Evolutionary conservation across 2,329 filamentous ascomycete genomes (phyloP).

Genomic region (Nakataea oryzae): DNA sequence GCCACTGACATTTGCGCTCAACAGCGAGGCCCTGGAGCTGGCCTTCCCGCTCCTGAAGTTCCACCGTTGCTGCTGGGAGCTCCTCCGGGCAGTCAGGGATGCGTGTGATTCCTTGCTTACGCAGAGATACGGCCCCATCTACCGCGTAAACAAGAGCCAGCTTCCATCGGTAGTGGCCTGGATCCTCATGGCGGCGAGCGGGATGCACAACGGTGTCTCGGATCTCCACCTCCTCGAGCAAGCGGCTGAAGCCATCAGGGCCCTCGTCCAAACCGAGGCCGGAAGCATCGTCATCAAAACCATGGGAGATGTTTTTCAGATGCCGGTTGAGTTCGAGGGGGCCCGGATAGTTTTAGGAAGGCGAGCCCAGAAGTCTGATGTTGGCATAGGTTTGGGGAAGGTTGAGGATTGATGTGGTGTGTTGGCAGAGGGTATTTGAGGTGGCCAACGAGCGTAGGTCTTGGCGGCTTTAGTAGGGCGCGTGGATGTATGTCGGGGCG

Average conservation of each 20-base stretch:
- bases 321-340: neutral
- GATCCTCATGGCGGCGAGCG: constrained; percentile 21
- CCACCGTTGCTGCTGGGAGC: constrained; percentile 27
- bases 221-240: neutral
- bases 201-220: neutral
- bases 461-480: too few relatives aligned
- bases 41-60: constrained; percentile 28
- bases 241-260: neutral
- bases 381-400: too few relatives aligned
- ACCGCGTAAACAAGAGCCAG: constrained; percentile 25
- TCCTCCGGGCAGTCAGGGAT: constrained; percentile 22
- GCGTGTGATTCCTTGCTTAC: constrained; percentile 18
- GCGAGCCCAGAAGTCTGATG: too few relatives aligned
- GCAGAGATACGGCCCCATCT: constrained; percentile 20
- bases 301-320: neutral
- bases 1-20: constrained; percentile 19
- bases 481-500: too few relatives aligned
- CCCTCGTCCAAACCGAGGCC: neutral
- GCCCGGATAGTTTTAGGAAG: too few relatives aligned
- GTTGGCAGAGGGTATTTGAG: too few relatives aligned
- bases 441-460: too few relatives aligned
- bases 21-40: constrained; percentile 24
- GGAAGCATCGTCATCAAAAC: neutral
- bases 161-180: constrained; percentile 29
- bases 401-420: too few relatives aligned